Evolutionary conservation across 495 filamentous ascomycete genomes (phyloP).

Genomic region (Penicillium simplicissimum): DNA sequence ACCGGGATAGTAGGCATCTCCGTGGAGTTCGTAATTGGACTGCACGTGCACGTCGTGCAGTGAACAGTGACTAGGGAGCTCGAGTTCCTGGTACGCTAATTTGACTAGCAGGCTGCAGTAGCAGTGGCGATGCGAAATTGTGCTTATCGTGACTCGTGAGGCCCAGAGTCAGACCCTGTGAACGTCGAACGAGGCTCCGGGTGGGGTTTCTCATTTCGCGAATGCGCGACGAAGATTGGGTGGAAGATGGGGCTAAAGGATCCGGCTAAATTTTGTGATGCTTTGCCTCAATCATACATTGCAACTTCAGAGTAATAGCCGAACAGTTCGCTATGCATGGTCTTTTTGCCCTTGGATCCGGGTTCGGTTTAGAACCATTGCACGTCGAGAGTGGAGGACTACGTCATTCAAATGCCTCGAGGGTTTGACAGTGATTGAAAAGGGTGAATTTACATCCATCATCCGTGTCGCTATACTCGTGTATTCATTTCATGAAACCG

Average conservation of each 20-base stretch:
- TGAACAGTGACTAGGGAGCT: not conserved
- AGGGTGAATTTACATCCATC: not conserved
- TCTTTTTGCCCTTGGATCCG: not conserved
- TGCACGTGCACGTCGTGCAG: no score
- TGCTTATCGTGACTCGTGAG: not conserved
- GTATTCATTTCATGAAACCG: not conserved
- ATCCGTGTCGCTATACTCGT: not conserved
- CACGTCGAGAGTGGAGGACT: not conserved
- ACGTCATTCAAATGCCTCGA: not conserved
- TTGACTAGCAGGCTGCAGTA: not conserved
- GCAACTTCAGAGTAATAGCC: no score
- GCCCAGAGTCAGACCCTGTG: not conserved
- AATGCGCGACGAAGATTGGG: not conserved
- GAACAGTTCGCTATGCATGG: not conserved
- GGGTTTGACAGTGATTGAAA: not conserved
- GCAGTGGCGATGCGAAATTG: not conserved
- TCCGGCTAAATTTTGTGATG: not conserved
- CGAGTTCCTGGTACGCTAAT: not conserved
- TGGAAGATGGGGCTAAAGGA: not conserved
- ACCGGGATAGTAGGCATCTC: no score
- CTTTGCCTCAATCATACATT: not conserved
- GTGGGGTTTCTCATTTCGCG: conserved; percentile 3
- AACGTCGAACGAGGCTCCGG: conserved; percentile 4
- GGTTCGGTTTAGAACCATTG: not conserved
- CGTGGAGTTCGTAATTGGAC: no score